phyloP scores from a whole-genome alignment of 2,329 filamentous ascomycete species.

The Pseudogymnoascus pannorum region DNA sequence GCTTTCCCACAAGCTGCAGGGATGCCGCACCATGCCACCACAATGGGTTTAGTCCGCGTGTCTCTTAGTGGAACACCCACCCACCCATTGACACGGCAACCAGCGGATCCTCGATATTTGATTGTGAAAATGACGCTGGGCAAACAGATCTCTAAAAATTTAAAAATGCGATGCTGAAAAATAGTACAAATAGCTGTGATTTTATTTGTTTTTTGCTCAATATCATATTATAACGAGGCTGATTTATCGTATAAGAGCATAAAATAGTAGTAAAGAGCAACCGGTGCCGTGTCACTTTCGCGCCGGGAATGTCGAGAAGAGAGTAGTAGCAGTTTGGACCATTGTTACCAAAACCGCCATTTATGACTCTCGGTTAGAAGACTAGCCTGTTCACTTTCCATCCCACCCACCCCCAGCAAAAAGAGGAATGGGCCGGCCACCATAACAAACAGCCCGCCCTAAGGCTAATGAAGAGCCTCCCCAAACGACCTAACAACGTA shows the following conservation, averaged over 20 bases:
- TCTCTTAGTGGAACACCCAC: slow-evolving; percentile 5
- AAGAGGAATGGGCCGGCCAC: not conserved
- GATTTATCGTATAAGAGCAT: not conserved
- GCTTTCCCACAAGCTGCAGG: not conserved
- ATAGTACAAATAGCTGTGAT: not conserved
- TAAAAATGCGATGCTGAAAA: not conserved
- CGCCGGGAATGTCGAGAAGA: not conserved
- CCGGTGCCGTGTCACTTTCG: not conserved
- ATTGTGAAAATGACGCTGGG: not conserved
- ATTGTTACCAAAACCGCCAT: not conserved
- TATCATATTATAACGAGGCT: not conserved
- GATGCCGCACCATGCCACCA: too few species aligned
- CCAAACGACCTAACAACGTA: not conserved
- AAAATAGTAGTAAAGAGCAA: not conserved
- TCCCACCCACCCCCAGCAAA: too few species aligned
- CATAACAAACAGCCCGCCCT: not conserved
- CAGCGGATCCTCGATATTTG: not conserved
- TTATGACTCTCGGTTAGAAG: slow-evolving; percentile 1
- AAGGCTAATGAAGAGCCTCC: slow-evolving; percentile 1
- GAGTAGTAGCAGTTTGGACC: not conserved
- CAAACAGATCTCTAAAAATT: not conserved
- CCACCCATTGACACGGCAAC: slow-evolving; percentile 7
- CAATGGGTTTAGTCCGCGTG: slow-evolving; percentile 1
- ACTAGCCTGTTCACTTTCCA: not conserved
- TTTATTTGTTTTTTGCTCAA: not conserved